Percentiles rank a stretch among this genome's conserved stretches.
Conservation (phyloP, 129 eudicot species). For the Silybum marianum region DNA sequence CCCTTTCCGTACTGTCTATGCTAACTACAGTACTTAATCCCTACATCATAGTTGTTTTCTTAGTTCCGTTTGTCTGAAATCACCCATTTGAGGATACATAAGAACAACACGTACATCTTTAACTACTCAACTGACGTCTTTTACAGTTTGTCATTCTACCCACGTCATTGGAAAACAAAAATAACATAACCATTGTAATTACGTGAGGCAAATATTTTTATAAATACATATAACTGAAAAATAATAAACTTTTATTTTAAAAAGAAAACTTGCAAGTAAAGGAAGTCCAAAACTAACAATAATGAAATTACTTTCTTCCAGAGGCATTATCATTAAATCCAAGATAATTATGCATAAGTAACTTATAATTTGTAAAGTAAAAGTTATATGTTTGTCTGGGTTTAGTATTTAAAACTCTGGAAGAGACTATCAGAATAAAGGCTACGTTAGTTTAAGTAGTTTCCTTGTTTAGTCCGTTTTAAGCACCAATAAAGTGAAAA, state of each 20-base stretch:
- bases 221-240: no score
- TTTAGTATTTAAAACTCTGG: neutral
- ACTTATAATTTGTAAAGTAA: neutral
- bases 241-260: neutral
- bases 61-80: neutral
- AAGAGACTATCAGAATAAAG: neutral
- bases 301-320: neutral
- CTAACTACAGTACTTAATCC: neutral
- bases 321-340: neutral
- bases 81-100: neutral
- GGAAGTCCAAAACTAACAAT: neutral
- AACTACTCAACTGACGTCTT: neutral
- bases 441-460: constrained; percentile 10
- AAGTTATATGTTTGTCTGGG: neutral
- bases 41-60: neutral
- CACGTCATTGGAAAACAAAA: neutral
- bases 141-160: neutral
- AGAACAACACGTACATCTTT: neutral
- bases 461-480: constrained; percentile 33
- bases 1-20: neutral
- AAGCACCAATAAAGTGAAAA: constrained; percentile 23
- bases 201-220: neutral
- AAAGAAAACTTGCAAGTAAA: neutral
- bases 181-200: neutral
- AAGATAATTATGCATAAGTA: neutral